phyloP scores from a whole-genome alignment of 2,329 filamentous ascomycete species.

The Phialocephala sp. region DNA sequence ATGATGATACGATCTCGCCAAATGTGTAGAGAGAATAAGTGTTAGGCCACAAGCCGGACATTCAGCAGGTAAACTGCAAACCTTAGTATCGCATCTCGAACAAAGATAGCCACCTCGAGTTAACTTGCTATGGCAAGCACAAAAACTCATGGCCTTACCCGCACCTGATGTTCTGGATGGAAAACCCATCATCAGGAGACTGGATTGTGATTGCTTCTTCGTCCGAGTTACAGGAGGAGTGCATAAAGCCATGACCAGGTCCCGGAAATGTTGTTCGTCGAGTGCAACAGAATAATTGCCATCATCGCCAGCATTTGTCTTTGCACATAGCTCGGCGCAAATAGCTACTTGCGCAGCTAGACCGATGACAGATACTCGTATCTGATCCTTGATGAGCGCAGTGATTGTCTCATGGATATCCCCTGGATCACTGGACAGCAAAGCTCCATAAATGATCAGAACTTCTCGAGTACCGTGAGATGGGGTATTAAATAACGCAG shows the following conservation, averaged over 20 bases:
- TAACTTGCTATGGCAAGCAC: constrained; percentile 87
- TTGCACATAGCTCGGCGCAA: constrained; percentile 85
- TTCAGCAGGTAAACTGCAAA: constrained; percentile 87
- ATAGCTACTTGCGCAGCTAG: constrained; percentile 91
- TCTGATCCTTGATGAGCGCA: constrained; percentile 78
- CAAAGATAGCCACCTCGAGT: constrained; percentile 87
- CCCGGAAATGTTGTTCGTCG: constrained; percentile 85
- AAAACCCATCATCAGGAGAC: constrained; percentile 96
- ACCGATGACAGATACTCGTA: constrained; percentile 88
- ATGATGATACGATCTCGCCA: constrained; percentile 92
- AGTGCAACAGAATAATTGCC: constrained; percentile 82
- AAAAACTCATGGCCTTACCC: constrained; percentile 71
- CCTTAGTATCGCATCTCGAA: constrained; percentile 85
- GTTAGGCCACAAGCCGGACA: constrained; percentile 92
- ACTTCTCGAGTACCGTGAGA: constrained; percentile 93
- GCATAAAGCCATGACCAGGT: constrained; percentile 86
- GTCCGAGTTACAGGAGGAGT: constrained; percentile 85
- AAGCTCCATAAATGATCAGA: constrained; percentile 87
- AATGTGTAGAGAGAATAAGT: constrained; percentile 89
- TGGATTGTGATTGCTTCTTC: constrained; percentile 61
- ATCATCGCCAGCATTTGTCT: constrained; percentile 82
- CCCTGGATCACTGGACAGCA: constrained; percentile 89
- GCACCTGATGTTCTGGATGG: constrained; percentile 82
- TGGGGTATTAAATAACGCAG: constrained; percentile 89
- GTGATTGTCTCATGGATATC: constrained; percentile 93